Evolutionary conservation across 2,329 filamentous ascomycete genomes (phyloP), one percentile per base, ranked within the genome.

Genomic region (Aspergillus aculeatus): DNA sequence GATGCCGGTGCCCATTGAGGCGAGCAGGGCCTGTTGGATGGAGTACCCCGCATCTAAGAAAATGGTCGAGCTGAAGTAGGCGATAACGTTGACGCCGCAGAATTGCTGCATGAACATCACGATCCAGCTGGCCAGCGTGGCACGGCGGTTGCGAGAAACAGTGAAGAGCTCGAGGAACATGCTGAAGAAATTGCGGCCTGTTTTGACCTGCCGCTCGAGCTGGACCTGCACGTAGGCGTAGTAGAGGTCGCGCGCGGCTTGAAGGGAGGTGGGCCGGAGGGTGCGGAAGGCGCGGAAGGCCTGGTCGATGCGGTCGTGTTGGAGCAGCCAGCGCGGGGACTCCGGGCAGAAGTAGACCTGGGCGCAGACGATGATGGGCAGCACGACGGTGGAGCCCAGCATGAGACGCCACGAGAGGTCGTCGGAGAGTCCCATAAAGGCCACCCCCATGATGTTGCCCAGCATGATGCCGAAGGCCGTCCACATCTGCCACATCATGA

Each of bases 71-170:
- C 81, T 84, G 66, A 87, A 88, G 68, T 86, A 87, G 3, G 84
- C 83, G 38, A 86, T 84, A 14, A 84, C 80, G 49, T 86, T 86
- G 47, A 84, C 77, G 4, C 77, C 77, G 58, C 81, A 83, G 65
- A 80, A 79, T 64, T 87, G 85, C 66, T 89, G 85, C 78, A 86
- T 81, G 63, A 87, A 88, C 86, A 89, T 89, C 58, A 88, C 84
- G 44, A 87, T 83, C 72, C 85, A 82, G 1, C 80, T 84, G 2
- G 73, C 82, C 68, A 84, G 38, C 76, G 73, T 79, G 77, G 83
- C 86, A 55, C 86, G 84, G 26, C 86, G 81, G 69, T 88, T 88
- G 31, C 87, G 82, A 1, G 84, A 84, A 38, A 89, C 71, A 0
- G 82, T 85, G 62, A 89, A 81, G 5, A 89, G 75, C 66, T 89